Conservation (phyloP, 805 yeast genomes). For the Ogataea populi-albae region DNA sequence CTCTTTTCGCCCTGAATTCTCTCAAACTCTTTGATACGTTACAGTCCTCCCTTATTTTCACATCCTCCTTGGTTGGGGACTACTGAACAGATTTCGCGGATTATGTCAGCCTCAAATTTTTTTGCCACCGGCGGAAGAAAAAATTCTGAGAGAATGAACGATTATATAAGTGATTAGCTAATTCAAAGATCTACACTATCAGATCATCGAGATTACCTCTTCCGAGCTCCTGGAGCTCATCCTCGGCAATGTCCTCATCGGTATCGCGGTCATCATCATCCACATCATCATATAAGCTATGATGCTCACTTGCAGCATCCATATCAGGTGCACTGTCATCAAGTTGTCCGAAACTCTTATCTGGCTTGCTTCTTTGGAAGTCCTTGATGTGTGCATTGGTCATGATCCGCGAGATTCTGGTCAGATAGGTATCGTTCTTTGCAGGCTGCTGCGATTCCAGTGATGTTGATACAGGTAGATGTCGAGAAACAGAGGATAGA, state of each 20-base stretch:
- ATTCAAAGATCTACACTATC: too few relatives aligned
- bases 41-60: too few relatives aligned
- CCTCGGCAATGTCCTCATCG: conserved; percentile 27
- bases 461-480: neutral
- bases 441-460: neutral
- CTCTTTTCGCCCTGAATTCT: too few relatives aligned
- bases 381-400: conserved; percentile 79
- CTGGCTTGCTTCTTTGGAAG: conserved; percentile 61
- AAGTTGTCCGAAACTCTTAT: conserved; percentile 12
- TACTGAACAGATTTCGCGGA: too few relatives aligned
- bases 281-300: conserved; percentile 29
- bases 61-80: too few relatives aligned
- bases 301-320: conserved; percentile 28
- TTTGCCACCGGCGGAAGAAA: neutral
- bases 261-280: conserved; percentile 32
- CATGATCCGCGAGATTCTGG: conserved; percentile 48
- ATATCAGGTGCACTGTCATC: conserved; percentile 17
- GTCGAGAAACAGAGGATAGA: neutral
- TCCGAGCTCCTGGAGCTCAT: conserved; percentile 12
- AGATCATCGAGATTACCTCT: conserved; percentile 3
- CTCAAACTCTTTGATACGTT: too few relatives aligned
- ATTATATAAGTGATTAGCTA: conserved; percentile 1
- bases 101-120: too few relatives aligned
- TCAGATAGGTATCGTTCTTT: conserved; percentile 29
- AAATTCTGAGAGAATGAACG: conserved; percentile 1